These are phyloP conservation scores for Amanita exitialis DNA, from an alignment of 768 basidiomycete genomes.

Conservation along the genomic window DNA sequence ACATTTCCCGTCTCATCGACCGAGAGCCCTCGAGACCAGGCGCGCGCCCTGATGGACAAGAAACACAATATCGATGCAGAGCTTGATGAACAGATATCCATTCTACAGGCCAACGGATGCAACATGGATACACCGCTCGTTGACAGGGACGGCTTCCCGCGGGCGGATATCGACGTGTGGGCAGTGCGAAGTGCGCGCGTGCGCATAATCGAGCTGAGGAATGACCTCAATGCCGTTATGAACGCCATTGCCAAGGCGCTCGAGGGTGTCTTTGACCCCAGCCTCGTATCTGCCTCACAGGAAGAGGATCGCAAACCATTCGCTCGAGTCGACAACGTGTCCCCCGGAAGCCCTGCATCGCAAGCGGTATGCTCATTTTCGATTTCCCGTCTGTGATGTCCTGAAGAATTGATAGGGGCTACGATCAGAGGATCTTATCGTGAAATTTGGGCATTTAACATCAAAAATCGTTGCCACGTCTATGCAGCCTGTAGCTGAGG, in stretches of 20 bases:
- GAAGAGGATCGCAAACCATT: conserved; percentile 37
- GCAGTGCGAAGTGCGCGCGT: conserved; percentile 68
- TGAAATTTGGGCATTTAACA: conserved; percentile 64
- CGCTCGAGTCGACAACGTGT: conserved; percentile 75
- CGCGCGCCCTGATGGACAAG: conserved; percentile 50
- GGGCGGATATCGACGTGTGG: conserved; percentile 78
- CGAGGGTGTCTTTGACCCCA: conserved; percentile 55
- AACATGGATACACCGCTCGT: conserved; percentile 69
- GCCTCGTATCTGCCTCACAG: conserved; percentile 9
- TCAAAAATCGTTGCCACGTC: conserved; percentile 39
- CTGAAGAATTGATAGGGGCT: conserved; percentile 40
- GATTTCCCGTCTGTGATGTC: background rate
- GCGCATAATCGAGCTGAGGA: conserved; percentile 70
- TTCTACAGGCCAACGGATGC: conserved; percentile 54
- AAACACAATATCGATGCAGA: conserved; percentile 71
- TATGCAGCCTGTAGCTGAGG: conserved; percentile 57
- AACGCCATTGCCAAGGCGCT: conserved; percentile 59
- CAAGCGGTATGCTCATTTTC: conserved; percentile 45
- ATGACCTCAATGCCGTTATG: conserved; percentile 62
- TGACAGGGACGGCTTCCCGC: conserved; percentile 83
- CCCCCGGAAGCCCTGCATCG: conserved; percentile 73
- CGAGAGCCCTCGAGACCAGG: conserved; percentile 41
- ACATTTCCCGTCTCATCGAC: conserved; percentile 27
- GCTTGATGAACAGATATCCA: conserved; percentile 47
- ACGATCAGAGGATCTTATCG: conserved; percentile 55